Conservation (phyloP, 2,329 filamentous ascomycete genomes). For the Myotisia sp. region DNA sequence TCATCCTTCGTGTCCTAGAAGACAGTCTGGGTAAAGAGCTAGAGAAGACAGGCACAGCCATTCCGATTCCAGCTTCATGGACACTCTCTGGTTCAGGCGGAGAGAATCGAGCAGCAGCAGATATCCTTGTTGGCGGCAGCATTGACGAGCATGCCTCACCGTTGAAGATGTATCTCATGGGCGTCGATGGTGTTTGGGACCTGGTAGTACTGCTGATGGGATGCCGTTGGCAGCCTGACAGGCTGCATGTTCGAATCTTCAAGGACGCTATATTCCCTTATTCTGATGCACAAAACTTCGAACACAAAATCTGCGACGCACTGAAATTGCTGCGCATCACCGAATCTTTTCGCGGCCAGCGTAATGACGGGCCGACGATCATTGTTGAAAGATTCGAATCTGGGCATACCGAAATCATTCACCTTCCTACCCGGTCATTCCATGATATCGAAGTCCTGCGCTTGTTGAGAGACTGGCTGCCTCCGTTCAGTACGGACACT, state of each 20-base stretch:
- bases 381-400: too few relatives aligned
- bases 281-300: not conserved
- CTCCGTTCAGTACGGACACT: not conserved
- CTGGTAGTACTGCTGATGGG: not conserved
- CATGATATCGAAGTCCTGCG: not conserved
- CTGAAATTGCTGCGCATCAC: not conserved
- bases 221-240: not conserved
- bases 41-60: not conserved
- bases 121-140: not conserved
- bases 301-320: not conserved
- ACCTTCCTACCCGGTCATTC: too few relatives aligned
- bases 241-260: not conserved
- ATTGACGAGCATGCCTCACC: not conserved
- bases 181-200: conserved; percentile 2
- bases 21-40: not conserved
- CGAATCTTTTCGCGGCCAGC: not conserved
- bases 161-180: not conserved
- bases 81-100: not conserved
- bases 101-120: not conserved
- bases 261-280: not conserved
- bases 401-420: too few relatives aligned
- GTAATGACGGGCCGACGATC: not conserved
- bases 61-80: not conserved
- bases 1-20: not conserved
- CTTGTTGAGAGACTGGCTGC: not conserved